Percentiles rank a stretch among this genome's conserved stretches.
Conservation (phyloP, 176 grass and related monocot species). For the Miscanthus lutarioriparius region DNA sequence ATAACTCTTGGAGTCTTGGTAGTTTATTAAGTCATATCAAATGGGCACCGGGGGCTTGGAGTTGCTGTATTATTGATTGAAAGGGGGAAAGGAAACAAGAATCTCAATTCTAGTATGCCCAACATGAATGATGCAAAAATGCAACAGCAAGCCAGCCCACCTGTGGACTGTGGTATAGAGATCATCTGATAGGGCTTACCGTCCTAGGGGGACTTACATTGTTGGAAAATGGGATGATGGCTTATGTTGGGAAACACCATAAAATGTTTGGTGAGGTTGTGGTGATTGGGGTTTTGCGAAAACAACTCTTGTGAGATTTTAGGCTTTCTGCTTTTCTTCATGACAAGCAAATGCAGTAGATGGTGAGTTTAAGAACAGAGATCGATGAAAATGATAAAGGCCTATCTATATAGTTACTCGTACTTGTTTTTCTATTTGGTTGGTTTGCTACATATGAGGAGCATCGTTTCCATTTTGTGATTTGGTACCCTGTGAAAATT, state of each 20-base stretch:
- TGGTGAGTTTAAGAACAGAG: not conserved
- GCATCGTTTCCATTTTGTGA: too few relatives aligned
- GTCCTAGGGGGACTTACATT: not conserved
- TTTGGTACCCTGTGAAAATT: too few relatives aligned
- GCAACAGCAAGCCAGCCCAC: not conserved
- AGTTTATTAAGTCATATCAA: not conserved
- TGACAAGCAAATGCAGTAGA: conserved; percentile 5
- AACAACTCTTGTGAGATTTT: not conserved
- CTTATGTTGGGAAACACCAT: not conserved
- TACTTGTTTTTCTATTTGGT: too few relatives aligned
- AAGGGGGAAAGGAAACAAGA: too few relatives aligned
- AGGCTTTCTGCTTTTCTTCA: not conserved
- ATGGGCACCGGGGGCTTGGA: too few relatives aligned
- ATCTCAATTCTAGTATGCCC: too few relatives aligned
- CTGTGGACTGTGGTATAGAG: not conserved
- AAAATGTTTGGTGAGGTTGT: not conserved
- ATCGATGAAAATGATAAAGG: not conserved
- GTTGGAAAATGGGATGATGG: not conserved
- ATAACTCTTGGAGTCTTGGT: not conserved
- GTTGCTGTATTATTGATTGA: too few relatives aligned
- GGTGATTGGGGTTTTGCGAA: not conserved
- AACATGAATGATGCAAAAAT: not conserved
- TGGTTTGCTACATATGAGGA: too few relatives aligned
- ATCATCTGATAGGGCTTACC: not conserved
- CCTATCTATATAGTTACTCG: not conserved